Evolutionary conservation across 2,329 filamentous ascomycete genomes (phyloP).

Genomic region (Bipolaris cookei): DNA sequence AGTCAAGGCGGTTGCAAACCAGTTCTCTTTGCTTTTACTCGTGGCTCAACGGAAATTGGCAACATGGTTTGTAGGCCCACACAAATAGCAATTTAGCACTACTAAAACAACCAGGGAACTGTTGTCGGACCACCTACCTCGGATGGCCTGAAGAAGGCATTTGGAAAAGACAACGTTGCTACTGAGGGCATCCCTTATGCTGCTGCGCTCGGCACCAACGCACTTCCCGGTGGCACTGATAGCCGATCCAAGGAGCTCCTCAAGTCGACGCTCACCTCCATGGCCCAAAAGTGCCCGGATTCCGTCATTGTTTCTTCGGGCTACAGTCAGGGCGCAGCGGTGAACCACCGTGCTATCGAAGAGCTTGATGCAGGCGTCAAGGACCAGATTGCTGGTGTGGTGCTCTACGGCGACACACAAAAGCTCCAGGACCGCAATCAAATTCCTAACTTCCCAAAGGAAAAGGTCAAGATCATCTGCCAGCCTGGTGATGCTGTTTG

Average conservation of each 20-base stretch:
- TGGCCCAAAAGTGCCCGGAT: slow-evolving; percentile 43
- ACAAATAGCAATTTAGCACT: slow-evolving; percentile 16
- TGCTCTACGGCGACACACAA: slow-evolving; percentile 57
- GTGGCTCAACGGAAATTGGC: slow-evolving; percentile 58
- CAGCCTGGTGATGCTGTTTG: slow-evolving; percentile 61
- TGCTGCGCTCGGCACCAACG: slow-evolving; percentile 36
- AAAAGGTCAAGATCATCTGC: slow-evolving; percentile 58
- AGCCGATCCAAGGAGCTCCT: slow-evolving; percentile 26
- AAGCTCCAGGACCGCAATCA: slow-evolving; percentile 49
- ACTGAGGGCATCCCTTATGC: slow-evolving; percentile 45
- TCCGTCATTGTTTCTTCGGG: slow-evolving; percentile 41
- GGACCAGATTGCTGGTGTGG: slow-evolving; percentile 50
- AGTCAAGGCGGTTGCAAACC: slow-evolving; percentile 50
- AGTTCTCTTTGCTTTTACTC: slow-evolving; percentile 57
- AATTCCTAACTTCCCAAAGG: slow-evolving; percentile 50
- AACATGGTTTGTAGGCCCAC: slow-evolving; percentile 51
- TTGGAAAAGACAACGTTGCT: slow-evolving; percentile 36
- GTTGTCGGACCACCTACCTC: slow-evolving; percentile 43
- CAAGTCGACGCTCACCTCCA: slow-evolving; percentile 31
- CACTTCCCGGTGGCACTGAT: slow-evolving; percentile 42
- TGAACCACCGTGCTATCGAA: slow-evolving; percentile 44
- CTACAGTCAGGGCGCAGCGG: slow-evolving; percentile 45
- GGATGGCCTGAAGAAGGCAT: slow-evolving; percentile 36
- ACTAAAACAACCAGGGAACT: slow-evolving; percentile 43
- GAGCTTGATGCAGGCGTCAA: slow-evolving; percentile 32